Base-by-base conservation (phyloP, 148 eudicot genomes). In the Rhododendron griersonianum region DNA sequence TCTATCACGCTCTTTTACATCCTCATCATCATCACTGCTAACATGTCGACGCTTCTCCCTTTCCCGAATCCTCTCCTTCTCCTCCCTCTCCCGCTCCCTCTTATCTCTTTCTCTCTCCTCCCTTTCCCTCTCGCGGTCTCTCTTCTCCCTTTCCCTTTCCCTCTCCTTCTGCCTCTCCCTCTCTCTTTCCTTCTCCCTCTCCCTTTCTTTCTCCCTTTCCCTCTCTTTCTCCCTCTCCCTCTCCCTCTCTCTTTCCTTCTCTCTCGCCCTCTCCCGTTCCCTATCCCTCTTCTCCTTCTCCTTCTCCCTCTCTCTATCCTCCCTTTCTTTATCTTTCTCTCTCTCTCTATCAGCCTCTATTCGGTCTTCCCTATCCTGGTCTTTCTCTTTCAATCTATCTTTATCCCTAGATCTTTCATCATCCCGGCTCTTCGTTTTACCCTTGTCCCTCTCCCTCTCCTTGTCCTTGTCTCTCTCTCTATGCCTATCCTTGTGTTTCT, bases 1-100 rank as follows among this genome's bases (percentile, higher is more conserved):
- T 84, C 90, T 88, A 14, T 91, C 98, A 45, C 87, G 89, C 2
- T 87, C 95, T 89, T 86, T 93, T 30, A 86, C 89, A 53, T 90
- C 90, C 82, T 89, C 90, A 53, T 89, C 90, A 47, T 86, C 92
- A 84, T 86, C 90, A 85, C 90, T 85, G 50, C 91, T 86, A 48
- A 86, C 86, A 80, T 92, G 91, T 59, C 90, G 85, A 19, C 92
- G 88, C 85, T 89, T 91, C 86, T 88, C 91, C 80, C 89, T 78
- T 74, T 89, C 87, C 88, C 86, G 78, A 13, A 87, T 87, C 87
- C 84, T 90, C 80, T 87, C 89, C 81, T 83, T 86, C 18, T 76
- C 85, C 65, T 48, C 71, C 47, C 69, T 55, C 47, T 81, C 83
- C 30, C 30, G 16, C 74, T 82, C 51, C 51, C 74, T 61, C 74